Conservation (phyloP, 1,284 basidiomycete genomes). For the Papiliotrema terrestris region DNA sequence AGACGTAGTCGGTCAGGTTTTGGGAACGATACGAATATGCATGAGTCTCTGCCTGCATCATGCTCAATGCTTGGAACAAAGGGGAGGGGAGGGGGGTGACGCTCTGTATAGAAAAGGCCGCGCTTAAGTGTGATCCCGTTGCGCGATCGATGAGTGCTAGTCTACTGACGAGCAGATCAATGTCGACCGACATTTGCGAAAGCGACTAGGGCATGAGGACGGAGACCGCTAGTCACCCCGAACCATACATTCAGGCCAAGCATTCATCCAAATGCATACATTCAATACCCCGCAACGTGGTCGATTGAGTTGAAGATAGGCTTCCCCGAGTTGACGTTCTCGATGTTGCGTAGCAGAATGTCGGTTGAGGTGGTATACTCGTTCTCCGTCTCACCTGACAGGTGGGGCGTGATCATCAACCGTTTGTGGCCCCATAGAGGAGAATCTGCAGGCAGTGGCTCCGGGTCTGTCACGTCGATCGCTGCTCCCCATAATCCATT, state of each 20-base stretch:
- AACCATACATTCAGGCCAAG: no score
- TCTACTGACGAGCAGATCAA: no score
- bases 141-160: no score
- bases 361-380: conserved; percentile 28
- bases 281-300: not conserved
- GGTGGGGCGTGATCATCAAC: conserved; percentile 33
- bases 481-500: conserved; percentile 31
- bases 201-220: no score
- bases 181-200: no score
- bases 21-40: not conserved
- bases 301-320: conserved; percentile 5
- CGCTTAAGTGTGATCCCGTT: no score
- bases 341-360: conserved; percentile 29
- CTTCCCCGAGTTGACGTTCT: conserved; percentile 26
- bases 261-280: not conserved
- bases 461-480: conserved; percentile 42
- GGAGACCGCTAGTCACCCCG: no score
- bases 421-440: conserved; percentile 29
- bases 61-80: no score
- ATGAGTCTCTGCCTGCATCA: not conserved
- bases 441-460: conserved; percentile 31
- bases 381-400: conserved; percentile 21
- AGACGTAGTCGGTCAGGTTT: not conserved
- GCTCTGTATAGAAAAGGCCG: no score
- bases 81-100: no score